Evolutionary conservation across 1,284 basidiomycete species (phyloP), one percentile per base, ranked within the genome.

Genomic region (Ganoderma boninense): DNA sequence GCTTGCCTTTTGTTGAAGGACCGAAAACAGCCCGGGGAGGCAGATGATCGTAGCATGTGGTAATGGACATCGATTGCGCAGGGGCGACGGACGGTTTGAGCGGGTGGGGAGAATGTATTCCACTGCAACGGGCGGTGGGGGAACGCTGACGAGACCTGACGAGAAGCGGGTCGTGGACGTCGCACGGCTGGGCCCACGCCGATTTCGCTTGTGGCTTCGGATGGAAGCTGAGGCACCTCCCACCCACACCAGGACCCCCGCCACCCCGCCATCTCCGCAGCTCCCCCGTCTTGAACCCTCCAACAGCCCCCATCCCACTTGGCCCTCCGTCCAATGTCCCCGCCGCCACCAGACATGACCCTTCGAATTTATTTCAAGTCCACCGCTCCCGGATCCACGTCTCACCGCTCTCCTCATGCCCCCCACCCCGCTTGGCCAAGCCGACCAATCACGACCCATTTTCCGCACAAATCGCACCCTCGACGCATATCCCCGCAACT

Each of bases 1-100:
- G 35, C 40, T 61, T 64, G 62, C 54, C 57, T 64, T 66, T 35
- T 62, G 69, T 61, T 40, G 56, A 40, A 23, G 23, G 29, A 7
- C 60, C n/a, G 60, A 23, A 38, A 26, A 42, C 56, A 44, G 62
- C 59, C 59, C 44, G 64, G 44, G 44, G 43, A 32, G 62, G 63
- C 59, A 65, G 68, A 68, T 69, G 71, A 72, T 68, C 63, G 66
- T 62, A 67, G 69, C 72, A 71, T 69, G 69, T 67, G 60, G 69
- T 56, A 67, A 62, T 70, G 16, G 32, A 61, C 62, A 70, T 72
- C 69, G 68, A 64, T 72, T 59, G 64, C 57, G 67, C 70, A 61
- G 62, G 43, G 57, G 49, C 49, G 14, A 11, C 23, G 13, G 23
- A 54, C 52, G 67, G 29, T 42, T 43, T 35, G 68, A 52, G 43